Percentiles rank a stretch among this genome's conserved stretches.
phyloP scores from a whole-genome alignment of 495 filamentous ascomycete genomes.

The Cairneyella variabilis region DNA sequence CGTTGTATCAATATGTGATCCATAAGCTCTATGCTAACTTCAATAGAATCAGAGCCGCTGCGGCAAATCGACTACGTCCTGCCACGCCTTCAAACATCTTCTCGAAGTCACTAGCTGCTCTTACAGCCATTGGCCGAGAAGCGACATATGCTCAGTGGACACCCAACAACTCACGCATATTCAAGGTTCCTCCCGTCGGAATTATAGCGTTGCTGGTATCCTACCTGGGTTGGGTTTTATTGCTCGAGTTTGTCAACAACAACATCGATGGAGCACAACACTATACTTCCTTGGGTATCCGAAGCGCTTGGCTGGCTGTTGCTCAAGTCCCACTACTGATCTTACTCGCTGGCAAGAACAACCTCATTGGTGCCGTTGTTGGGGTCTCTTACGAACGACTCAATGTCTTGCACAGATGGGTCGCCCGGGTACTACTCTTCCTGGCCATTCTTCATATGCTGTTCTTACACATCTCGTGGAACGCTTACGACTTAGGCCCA shows the following conservation, averaged over 20 bases:
- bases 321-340: constrained; percentile 76
- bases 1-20: neutral
- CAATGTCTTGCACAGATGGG: constrained; percentile 85
- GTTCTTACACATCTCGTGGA: constrained; percentile 70
- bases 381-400: constrained; percentile 72
- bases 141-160: constrained; percentile 21
- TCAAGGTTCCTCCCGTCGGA: constrained; percentile 21
- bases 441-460: constrained; percentile 72
- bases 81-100: constrained; percentile 12
- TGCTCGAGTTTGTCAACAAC: constrained; percentile 23
- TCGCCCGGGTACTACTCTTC: constrained; percentile 67
- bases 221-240: constrained; percentile 20
- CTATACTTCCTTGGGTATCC: constrained; percentile 33
- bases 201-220: constrained; percentile 15
- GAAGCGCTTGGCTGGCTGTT: constrained; percentile 71
- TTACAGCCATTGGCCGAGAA: constrained; percentile 21
- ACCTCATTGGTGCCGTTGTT: constrained; percentile 64
- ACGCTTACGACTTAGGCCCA: constrained; percentile 55
- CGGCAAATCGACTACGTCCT: constrained; percentile 19
- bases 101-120: constrained; percentile 11
- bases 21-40: neutral
- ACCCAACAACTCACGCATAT: neutral
- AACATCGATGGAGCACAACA: constrained; percentile 24
- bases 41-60: constrained; percentile 19
- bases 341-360: constrained; percentile 73